phyloP scores from a whole-genome alignment of 192 early-diverging fungal species.

The Dimargaris xerosporica region DNA sequence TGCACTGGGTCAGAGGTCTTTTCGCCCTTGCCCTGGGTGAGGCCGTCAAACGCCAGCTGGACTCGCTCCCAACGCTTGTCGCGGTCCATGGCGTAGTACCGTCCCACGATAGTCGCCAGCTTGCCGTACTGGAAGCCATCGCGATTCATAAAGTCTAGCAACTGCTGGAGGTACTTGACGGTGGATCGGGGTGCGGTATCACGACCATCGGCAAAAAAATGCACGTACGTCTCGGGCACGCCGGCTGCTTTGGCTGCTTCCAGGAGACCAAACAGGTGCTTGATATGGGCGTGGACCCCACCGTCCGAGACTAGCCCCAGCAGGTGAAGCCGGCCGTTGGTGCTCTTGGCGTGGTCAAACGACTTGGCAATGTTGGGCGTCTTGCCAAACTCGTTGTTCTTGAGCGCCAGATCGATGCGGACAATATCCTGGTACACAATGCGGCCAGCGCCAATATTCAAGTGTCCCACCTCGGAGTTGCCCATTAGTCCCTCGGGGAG shows the following conservation, averaged over 20 bases:
- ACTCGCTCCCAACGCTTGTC: slow-evolving; percentile 99
- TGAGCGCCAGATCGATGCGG: slow-evolving; percentile 85
- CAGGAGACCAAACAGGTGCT: slow-evolving; percentile 75
- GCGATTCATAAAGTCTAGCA: slow-evolving; percentile 40
- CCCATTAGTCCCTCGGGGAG: slow-evolving; percentile 99
- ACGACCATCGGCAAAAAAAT: slow-evolving; percentile 96
- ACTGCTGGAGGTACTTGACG: slow-evolving; percentile 58
- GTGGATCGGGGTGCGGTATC: slow-evolving; percentile 88
- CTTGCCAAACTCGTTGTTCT: slow-evolving; percentile 64
- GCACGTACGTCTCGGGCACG: slow-evolving; percentile 75
- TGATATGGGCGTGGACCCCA: slow-evolving; percentile 93
- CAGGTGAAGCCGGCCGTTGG: slow-evolving; percentile 74
- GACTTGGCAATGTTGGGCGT: slow-evolving; percentile 58
- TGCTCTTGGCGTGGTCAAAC: slow-evolving; percentile 74
- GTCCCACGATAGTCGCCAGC: slow-evolving; percentile 84
- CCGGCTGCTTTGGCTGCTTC: slow-evolving; percentile 69
- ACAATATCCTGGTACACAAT: slow-evolving; percentile 99
- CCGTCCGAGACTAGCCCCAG: slow-evolving; percentile 94
- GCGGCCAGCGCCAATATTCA: slow-evolving; percentile 99
- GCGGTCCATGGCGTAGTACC: slow-evolving; percentile 99
- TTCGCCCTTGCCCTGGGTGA: slow-evolving; percentile 68
- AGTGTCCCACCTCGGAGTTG: slow-evolving; percentile 98
- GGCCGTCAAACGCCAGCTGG: slow-evolving; percentile 82
- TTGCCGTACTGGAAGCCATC: slow-evolving; percentile 60
- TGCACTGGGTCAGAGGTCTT: slow-evolving; percentile 39